phyloP scores from a whole-genome alignment of 2,329 filamentous ascomycete species.

The Macrophomina phaseolina region DNA sequence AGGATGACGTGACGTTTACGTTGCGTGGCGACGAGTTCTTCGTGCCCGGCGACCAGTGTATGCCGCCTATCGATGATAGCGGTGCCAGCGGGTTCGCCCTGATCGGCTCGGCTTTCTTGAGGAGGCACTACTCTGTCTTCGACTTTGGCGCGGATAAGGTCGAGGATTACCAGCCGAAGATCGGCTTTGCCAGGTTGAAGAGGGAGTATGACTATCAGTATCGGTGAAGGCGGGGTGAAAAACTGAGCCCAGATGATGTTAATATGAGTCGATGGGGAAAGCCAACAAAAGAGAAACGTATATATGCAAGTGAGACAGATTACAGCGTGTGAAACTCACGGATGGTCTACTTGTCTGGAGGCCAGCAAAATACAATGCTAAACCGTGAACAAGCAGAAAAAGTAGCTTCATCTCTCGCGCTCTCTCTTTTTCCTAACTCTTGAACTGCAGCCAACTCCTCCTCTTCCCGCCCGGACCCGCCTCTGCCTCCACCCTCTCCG shows the following conservation, averaged over 20 bases:
- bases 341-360: no score
- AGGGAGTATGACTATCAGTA: constrained; percentile 32
- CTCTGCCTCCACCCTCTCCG: background rate
- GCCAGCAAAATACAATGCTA: background rate
- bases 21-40: constrained; percentile 32
- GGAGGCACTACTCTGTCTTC: constrained; percentile 29
- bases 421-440: background rate
- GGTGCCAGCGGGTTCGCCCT: constrained; percentile 26
- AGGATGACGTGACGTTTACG: constrained; percentile 30
- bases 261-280: background rate
- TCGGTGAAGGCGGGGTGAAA: background rate
- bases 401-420: background rate
- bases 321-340: no score
- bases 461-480: background rate
- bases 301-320: background rate
- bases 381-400: background rate
- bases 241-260: background rate
- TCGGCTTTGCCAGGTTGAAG: constrained; percentile 34
- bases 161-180: constrained; percentile 29
- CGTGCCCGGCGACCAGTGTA: constrained; percentile 28
- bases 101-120: constrained; percentile 30
- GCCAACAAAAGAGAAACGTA: background rate
- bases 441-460: background rate
- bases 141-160: constrained; percentile 32
- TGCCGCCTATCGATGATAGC: constrained; percentile 32